These are phyloP conservation scores for Typha latifolia DNA, from an alignment of 176 grass and related monocot genomes.

Conservation along the genomic window DNA sequence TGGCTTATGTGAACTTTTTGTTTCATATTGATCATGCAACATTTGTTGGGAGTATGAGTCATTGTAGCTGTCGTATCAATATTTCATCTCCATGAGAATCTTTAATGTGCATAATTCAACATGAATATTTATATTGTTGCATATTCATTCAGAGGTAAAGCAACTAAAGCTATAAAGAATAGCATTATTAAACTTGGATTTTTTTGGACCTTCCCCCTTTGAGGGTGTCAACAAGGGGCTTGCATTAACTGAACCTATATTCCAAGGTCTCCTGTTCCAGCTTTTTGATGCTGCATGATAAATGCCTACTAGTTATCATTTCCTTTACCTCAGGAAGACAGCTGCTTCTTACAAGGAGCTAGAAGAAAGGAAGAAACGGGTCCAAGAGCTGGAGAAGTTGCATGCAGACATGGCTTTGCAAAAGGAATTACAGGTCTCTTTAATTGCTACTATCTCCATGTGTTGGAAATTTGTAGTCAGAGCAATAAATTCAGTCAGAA, in stretches of 20 bases:
- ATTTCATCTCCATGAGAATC: too few relatives aligned
- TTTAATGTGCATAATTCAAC: too few relatives aligned
- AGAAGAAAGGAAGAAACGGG: constrained; percentile 62
- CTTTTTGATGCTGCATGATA: constrained; percentile 14
- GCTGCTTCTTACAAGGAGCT: constrained; percentile 70
- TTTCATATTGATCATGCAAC: too few relatives aligned
- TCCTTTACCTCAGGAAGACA: constrained; percentile 38
- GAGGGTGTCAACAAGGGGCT: neutral
- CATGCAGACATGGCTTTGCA: constrained; percentile 76
- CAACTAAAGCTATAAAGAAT: too few relatives aligned
- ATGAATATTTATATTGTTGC: too few relatives aligned
- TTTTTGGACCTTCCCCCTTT: too few relatives aligned
- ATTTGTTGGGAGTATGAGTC: too few relatives aligned
- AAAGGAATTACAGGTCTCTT: constrained; percentile 77
- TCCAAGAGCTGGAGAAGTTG: constrained; percentile 71
- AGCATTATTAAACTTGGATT: too few relatives aligned
- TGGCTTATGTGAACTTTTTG: too few relatives aligned
- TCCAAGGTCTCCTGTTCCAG: constrained; percentile 5
- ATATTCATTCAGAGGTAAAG: too few relatives aligned
- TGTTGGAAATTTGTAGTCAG: neutral
- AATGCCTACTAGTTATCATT: constrained; percentile 1
- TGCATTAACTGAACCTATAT: neutral
- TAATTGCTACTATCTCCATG: constrained; percentile 1
- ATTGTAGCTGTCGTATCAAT: too few relatives aligned
- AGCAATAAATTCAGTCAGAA: too few relatives aligned